phyloP scores from a whole-genome alignment of 2,329 filamentous ascomycete species.

The Phialocephala sp. region DNA sequence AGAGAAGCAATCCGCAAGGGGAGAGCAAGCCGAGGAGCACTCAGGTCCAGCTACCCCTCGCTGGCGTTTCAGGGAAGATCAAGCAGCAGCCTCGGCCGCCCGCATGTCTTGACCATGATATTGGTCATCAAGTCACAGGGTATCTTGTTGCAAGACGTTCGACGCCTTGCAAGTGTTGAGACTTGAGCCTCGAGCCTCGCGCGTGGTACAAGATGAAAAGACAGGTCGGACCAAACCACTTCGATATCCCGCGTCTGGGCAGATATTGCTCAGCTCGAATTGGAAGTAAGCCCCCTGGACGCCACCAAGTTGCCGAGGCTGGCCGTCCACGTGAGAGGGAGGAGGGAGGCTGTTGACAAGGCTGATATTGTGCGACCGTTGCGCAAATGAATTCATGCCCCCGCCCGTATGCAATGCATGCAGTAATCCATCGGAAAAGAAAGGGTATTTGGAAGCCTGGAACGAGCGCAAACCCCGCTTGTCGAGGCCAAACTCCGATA shows the following conservation, averaged over 20 bases:
- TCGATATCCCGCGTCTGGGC: not conserved
- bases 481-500: not conserved
- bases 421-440: not conserved
- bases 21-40: not conserved
- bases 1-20: not conserved
- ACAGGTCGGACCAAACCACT: not conserved
- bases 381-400: not conserved
- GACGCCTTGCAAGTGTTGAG: not conserved
- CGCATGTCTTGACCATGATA: not conserved
- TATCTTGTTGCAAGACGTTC: not conserved
- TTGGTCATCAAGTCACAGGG: not conserved
- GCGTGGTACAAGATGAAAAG: not conserved
- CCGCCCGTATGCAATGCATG: not conserved
- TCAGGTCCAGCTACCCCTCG: not conserved
- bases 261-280: constrained; percentile 1
- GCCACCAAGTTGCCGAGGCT: not conserved
- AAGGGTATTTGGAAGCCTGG: not conserved
- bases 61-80: not conserved
- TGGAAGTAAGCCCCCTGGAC: constrained; percentile 1
- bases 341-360: not conserved
- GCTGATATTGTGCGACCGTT: not conserved
- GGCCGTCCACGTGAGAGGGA: not conserved
- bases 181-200: not conserved
- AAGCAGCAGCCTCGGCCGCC: not conserved
- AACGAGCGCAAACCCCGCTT: not conserved